Evolutionary conservation across 2,329 filamentous ascomycete species (phyloP).

Genomic region (Polytolypa hystricis): DNA sequence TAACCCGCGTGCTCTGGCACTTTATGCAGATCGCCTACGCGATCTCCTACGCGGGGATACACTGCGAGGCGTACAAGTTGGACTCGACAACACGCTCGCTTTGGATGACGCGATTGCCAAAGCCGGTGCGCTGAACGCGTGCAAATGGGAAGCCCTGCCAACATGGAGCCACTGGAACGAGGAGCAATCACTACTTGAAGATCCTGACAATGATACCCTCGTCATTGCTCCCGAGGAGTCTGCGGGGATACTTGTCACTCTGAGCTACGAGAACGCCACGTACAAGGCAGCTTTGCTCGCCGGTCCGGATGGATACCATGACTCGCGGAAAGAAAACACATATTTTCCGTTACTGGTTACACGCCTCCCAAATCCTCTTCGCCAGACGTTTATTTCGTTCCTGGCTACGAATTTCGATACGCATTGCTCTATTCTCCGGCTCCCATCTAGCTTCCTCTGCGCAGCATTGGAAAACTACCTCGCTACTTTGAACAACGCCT

Average conservation of each 20-base stretch:
- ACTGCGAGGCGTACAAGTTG: constrained; percentile 35
- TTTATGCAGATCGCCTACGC: constrained; percentile 38
- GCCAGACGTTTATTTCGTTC: constrained; percentile 40
- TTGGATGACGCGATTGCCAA: constrained; percentile 32
- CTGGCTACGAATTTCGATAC: constrained; percentile 41
- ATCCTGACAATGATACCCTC: constrained; percentile 17
- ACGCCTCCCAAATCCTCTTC: constrained; percentile 39
- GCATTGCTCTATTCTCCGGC: constrained; percentile 33
- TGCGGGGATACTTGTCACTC: constrained; percentile 37
- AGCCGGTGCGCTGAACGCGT: constrained; percentile 38
- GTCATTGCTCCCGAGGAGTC: constrained; percentile 17
- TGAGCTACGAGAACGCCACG: constrained; percentile 34
- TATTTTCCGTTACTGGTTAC: constrained; percentile 41
- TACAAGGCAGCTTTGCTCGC: constrained; percentile 41
- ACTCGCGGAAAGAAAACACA: constrained; percentile 27
- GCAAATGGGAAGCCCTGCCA: constrained; percentile 33
- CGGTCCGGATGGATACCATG: constrained; percentile 13
- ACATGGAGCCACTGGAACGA: constrained; percentile 22
- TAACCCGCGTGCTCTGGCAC: constrained; percentile 27
- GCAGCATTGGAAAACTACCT: constrained; percentile 31
- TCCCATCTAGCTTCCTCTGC: constrained; percentile 37
- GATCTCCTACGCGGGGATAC: constrained; percentile 40
- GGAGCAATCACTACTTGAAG: constrained; percentile 12
- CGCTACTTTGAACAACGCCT: constrained; percentile 8
- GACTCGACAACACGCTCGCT: constrained; percentile 19